Percentiles rank a stretch among this genome's conserved stretches.
Evolutionary conservation across 2,329 filamentous ascomycete species (phyloP).

Genomic region (Xylariomycetidae sp.): DNA sequence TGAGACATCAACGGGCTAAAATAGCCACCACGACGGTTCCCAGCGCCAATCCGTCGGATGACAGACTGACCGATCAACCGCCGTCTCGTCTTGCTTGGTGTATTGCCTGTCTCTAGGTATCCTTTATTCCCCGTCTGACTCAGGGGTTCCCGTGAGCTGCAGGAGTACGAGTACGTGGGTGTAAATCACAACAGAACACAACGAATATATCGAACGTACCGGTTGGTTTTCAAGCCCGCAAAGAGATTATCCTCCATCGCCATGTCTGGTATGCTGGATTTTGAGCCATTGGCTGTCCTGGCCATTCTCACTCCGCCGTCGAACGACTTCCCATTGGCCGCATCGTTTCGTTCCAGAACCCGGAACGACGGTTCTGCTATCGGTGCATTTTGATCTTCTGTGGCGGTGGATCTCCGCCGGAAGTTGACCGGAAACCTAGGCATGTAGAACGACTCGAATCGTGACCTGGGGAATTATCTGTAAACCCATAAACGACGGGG

Average conservation of each 20-base stretch:
- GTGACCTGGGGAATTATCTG: constrained; percentile 11
- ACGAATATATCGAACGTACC: constrained; percentile 40
- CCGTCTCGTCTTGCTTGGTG: too few species aligned
- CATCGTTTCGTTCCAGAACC: constrained; percentile 51
- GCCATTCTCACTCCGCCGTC: constrained; percentile 44
- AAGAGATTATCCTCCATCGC: constrained; percentile 53
- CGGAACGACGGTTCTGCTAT: constrained; percentile 51
- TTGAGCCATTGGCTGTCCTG: constrained; percentile 35
- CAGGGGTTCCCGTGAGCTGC: too few species aligned
- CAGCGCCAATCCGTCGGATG: too few species aligned
- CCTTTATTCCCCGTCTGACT: too few species aligned
- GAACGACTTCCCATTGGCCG: constrained; percentile 41
- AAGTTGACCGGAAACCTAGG: constrained; percentile 59
- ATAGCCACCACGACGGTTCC: too few species aligned
- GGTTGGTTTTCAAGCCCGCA: constrained; percentile 49
- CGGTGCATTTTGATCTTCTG: constrained; percentile 48
- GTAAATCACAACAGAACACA: too few species aligned
- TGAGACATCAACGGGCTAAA: too few species aligned
- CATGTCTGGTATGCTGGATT: constrained; percentile 33
- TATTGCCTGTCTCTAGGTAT: too few species aligned
- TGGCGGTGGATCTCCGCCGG: constrained; percentile 56
- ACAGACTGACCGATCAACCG: too few species aligned
- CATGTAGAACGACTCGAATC: constrained; percentile 44
- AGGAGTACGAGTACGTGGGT: too few species aligned
- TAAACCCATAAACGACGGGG: constrained; percentile 20